Evolutionary conservation across 1,139 yeast genomes (phyloP), one percentile per base, ranked within the genome.

Genomic region (Blastobotrys raffinosifermentans): DNA sequence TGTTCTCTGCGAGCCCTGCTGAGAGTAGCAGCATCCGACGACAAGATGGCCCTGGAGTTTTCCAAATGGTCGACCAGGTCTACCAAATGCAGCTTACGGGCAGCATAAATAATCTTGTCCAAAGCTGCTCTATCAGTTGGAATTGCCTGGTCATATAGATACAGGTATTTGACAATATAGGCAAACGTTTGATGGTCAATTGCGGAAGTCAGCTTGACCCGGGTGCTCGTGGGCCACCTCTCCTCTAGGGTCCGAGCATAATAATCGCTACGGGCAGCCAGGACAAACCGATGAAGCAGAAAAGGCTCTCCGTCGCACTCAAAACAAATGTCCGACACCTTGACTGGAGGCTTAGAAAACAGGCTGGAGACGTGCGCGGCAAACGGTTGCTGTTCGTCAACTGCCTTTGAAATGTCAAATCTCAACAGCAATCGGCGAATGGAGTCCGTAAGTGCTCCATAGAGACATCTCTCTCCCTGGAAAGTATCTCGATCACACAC

Each of bases 401-500:
- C 79, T 0, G 79, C 75, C 50, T 80, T 82, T 3, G 85, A 73
- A 33, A 82, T 71, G 53, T 80, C 87, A 52, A 71, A 78, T 40
- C 76, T 68, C 14, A 78, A 55, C 40, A 83, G 58, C 19, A 80
- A 55, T 37, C 73, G 70, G 33, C 87, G 59, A 18, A 83, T 83
- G 9, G 65, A 60, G 50, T 80, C 86, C 18, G 73, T 83, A 40
- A 83, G 59, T 0, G 93, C 93, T 2, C 89, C 93, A 53, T 83
- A 81, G 2, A 82, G 69, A 47, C 91, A 82, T 31, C 93, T 67
- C 8, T 81, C 86, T 2, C 94, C 93, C 57, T 82, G 84, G 53
- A 77, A 77, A 15, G 87, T 78, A 52, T 82, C 91, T 52, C 87
- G 67, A 55, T 81, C 89, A 57, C 89, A 80, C 2, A 77, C 69